Evolutionary conservation across 1,284 basidiomycete species (phyloP).

Genomic region (Cryptococcus floricola): DNA sequence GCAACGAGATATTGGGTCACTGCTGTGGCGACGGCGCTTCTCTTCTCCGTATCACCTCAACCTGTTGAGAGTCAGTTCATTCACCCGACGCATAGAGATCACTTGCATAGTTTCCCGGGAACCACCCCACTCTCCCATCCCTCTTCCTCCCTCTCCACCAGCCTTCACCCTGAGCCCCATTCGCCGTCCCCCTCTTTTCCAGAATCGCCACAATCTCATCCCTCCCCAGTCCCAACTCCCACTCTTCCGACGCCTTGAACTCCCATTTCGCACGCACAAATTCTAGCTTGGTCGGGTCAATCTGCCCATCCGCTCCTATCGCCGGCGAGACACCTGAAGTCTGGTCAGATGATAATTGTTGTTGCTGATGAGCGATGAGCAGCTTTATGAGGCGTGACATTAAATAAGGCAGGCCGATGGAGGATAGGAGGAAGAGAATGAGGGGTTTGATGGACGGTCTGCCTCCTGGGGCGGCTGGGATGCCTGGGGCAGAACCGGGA

Average conservation of each 20-base stretch:
- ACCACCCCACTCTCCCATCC: conserved; percentile 93
- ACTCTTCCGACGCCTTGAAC: conserved; percentile 68
- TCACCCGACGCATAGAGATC: background rate
- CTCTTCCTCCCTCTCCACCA: conserved; percentile 97
- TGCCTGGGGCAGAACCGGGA: background rate
- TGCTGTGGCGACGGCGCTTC: background rate
- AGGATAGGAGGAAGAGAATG: conserved; percentile 90
- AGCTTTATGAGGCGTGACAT: conserved; percentile 86
- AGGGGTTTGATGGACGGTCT: conserved; percentile 83
- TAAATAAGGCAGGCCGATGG: conserved; percentile 88
- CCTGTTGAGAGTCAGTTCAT: conserved; percentile 1
- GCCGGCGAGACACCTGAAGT: conserved; percentile 10
- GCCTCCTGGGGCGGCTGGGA: background rate
- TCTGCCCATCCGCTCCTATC: conserved; percentile 30
- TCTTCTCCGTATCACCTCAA: conserved; percentile 11
- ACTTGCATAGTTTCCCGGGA: conserved; percentile 76
- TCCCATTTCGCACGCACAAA: conserved; percentile 85
- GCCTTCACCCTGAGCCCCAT: conserved; percentile 69
- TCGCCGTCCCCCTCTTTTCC: conserved; percentile 72
- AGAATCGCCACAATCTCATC: conserved; percentile 95
- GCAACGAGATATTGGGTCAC: no score
- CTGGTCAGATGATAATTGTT: conserved; percentile 11
- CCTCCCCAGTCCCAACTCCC: conserved; percentile 76
- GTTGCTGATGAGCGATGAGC: conserved; percentile 58
- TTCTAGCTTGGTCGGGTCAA: conserved; percentile 61